Evolutionary conservation across 352 stramenopile species (phyloP), one percentile per base, ranked within the genome.

Genomic region (Pythium rhizo-oryzae): DNA sequence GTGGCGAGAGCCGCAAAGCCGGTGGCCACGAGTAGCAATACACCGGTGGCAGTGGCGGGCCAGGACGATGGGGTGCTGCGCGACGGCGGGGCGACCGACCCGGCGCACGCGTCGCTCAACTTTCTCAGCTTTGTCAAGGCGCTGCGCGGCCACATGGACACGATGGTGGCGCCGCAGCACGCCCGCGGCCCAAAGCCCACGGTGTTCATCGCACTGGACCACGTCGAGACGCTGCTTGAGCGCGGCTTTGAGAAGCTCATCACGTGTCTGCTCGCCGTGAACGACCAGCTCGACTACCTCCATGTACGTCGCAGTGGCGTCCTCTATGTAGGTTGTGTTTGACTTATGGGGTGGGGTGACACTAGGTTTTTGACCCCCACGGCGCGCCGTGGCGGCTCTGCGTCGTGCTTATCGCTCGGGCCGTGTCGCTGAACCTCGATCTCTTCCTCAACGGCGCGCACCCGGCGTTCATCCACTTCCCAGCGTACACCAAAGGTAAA

Each of bases 81-180:
- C 49, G 15, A n/a, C 16, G 61, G 41, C n/a, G 21, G 18, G 0
- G 51, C n/a, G 8, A 16, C 24, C 28, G 25, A 51, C n/a, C 52
- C 47, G 8, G 33, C 30, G 18, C 82, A 81, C 65, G 80, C 64
- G 15, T 86, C 81, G 30, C 79, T 91, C 60, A 93, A 89, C 59
- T 91, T 93, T 44, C 65, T 90, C 53, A 63, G 76, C 46, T 93
- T 93, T 65, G 77, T 88, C 53, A 90, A 91, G 62, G 81, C 81
- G 33, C 65, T 93, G 35, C 65, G 82, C 23, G 50, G 35, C 16
- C 90, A 88, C 55, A 87, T 91, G 76, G 74, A 64, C 33, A 37
- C 6, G 8, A 43, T 33, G 24, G 2, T 30, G 15, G 1, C n/a
- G 23, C 5, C 16, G 23, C n/a, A 51, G 21, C 25, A 4, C 0